Evolutionary conservation across 148 eudicot species (phyloP), one percentile per base, ranked within the genome.

Genomic region (Cornus kousa): DNA sequence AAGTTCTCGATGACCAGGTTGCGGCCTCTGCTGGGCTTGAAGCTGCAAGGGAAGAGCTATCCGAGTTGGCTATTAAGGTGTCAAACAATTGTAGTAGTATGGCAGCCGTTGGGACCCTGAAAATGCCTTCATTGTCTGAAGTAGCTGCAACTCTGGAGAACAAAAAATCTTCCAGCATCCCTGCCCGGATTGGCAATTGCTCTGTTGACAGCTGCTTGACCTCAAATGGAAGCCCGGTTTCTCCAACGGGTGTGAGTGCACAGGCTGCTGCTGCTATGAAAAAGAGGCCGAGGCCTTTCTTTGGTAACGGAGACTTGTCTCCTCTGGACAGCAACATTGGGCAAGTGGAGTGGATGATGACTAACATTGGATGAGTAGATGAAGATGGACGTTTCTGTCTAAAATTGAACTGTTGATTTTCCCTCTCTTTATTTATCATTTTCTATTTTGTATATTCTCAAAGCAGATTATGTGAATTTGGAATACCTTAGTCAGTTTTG

Each of bases 181-280:
- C 87, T 59, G 80, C 89, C 23, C 75, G 79, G 81, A 77, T 92
- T 4, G 88, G 96, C 16, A 87, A 88, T 68, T 88, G 90, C 82
- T 90, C 93, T 5, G 85, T 83, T 2, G 89, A 90, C 71, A 90
- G 89, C 85, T 86, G 93, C 81, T 85, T 88, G 86, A 86, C 90
- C 69, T 82, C 91, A 48, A 85, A 76, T 72, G 91, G 78, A 71
- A 80, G 83, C 37, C 81, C 79, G 23, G 80, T 82, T 67, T 89
- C 90, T 70, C 82, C 90, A 11, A 33, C 64, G 19, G 83, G 82
- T 17, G 64, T 20, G 19, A 78, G 81, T 16, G 76, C 88, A 24
- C 88, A 84, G 53, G 80, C 80, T 65, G 83, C 79, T 28, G 83
- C 80, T 28, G 83, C 80, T 13, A 57, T 88, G 59, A 92, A 90